These are phyloP conservation scores for Athelia sp. DNA, from an alignment of 1,284 basidiomycete genomes.

Conservation along the genomic window DNA sequence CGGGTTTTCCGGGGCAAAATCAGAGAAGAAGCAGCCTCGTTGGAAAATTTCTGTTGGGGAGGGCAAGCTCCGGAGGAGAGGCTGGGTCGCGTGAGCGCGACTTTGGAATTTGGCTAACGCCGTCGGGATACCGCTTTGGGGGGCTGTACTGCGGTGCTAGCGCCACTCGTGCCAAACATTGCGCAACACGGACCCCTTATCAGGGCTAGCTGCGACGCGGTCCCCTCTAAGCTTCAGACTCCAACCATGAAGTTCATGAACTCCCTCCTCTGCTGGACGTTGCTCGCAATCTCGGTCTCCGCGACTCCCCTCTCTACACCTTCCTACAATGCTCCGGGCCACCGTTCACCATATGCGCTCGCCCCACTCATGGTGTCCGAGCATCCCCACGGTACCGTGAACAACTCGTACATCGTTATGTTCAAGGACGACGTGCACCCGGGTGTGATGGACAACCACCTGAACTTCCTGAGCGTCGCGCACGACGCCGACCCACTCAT, in stretches of 20 bases:
- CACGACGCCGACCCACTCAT: slow-evolving; percentile 48
- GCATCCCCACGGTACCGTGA: slow-evolving; percentile 68
- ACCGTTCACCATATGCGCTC: slow-evolving; percentile 40
- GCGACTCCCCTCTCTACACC: slow-evolving; percentile 61
- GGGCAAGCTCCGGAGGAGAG: too few relatives aligned
- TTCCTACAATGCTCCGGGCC: slow-evolving; percentile 33
- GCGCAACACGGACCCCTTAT: too few relatives aligned
- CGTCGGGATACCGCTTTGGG: too few relatives aligned
- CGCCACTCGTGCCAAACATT: too few relatives aligned
- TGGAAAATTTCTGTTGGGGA: too few relatives aligned
- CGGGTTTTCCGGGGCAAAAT: too few relatives aligned
- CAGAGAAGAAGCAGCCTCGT: too few relatives aligned
- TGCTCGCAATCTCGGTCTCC: slow-evolving; percentile 40
- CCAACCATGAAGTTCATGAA: slow-evolving; percentile 32
- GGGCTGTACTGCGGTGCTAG: too few relatives aligned
- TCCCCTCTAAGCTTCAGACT: too few relatives aligned
- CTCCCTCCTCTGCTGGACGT: slow-evolving; percentile 27
- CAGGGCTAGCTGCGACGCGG: too few relatives aligned
- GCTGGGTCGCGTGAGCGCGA: too few relatives aligned
- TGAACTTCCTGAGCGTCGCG: slow-evolving; percentile 62
- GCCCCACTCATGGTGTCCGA: slow-evolving; percentile 54
- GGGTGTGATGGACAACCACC: slow-evolving; percentile 62
- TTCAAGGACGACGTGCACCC: slow-evolving; percentile 68
- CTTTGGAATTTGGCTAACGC: too few relatives aligned
- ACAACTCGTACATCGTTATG: slow-evolving; percentile 89